These are phyloP conservation scores for Lepidium africanum DNA, from an alignment of 345 rosid genomes.

Conservation along the genomic window DNA sequence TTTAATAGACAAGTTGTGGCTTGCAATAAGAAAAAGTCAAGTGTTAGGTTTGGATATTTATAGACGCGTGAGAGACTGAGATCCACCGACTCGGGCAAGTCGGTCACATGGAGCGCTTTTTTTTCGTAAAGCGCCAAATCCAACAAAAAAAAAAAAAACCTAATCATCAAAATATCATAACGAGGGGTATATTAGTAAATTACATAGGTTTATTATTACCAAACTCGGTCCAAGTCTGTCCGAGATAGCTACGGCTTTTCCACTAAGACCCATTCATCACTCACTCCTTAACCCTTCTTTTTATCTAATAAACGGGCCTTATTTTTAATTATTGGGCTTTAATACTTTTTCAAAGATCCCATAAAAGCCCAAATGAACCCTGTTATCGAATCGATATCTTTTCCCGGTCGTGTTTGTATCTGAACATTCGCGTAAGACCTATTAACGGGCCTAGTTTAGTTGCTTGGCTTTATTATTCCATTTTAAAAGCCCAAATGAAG, in stretches of 20 bases:
- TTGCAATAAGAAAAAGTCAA: fast-evolving
- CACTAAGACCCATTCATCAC: background rate
- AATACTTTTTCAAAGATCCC: no score
- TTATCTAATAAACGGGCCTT: no score
- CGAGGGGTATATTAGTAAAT: background rate
- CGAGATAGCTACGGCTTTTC: background rate
- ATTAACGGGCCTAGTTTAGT: no score
- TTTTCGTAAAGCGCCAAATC: background rate
- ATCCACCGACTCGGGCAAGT: conserved; percentile 18
- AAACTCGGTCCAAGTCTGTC: background rate
- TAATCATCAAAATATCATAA: background rate
- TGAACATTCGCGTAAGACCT: background rate
- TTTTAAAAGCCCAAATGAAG: no score
- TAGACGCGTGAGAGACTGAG: background rate
- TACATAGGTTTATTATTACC: background rate
- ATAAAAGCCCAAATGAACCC: no score
- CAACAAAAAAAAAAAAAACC: background rate
- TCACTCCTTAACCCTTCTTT: background rate
- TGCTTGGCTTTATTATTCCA: no score
- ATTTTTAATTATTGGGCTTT: no score
- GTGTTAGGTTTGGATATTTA: background rate
- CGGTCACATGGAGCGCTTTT: conserved; percentile 13
- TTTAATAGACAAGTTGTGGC: no score
- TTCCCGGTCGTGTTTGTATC: background rate
- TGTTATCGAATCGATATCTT: background rate